Conservation (phyloP, 2,329 filamentous ascomycete genomes). For the Fusarium keratoplasticum region DNA sequence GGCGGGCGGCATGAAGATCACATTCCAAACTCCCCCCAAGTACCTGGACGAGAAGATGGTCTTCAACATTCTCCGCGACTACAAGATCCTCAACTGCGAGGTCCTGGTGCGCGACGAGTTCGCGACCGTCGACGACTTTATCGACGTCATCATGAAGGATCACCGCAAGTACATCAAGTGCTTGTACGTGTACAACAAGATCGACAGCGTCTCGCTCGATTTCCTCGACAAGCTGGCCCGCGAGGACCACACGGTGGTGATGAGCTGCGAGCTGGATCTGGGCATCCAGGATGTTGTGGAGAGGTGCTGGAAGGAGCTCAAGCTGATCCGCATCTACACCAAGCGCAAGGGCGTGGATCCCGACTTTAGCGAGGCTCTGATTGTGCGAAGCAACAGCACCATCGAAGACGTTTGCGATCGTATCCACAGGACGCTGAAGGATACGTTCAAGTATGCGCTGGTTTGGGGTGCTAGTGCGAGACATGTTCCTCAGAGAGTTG, state of each 20-base stretch:
- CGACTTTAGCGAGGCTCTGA: constrained; percentile 89
- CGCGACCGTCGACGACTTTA: constrained; percentile 96
- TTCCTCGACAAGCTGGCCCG: constrained; percentile 92
- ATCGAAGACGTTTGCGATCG: constrained; percentile 98
- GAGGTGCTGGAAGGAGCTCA: constrained; percentile 92
- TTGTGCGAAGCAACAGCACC: constrained; percentile 86
- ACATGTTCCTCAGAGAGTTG: constrained; percentile 94
- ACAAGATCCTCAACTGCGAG: constrained; percentile 98
- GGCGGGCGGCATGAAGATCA: constrained; percentile 98
- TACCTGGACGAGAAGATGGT: constrained; percentile 97
- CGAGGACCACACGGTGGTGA: constrained; percentile 94
- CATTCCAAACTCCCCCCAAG: constrained; percentile 90
- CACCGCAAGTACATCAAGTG: constrained; percentile 97
- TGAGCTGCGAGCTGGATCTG: constrained; percentile 96
- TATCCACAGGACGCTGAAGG: constrained; percentile 93
- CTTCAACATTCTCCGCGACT: constrained; percentile 96
- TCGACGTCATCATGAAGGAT: constrained; percentile 99
- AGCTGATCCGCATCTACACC: constrained; percentile 92
- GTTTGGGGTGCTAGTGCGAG: constrained; percentile 98
- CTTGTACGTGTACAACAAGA: constrained; percentile 99
- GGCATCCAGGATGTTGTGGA: constrained; percentile 95
- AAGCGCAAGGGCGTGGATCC: constrained; percentile 95
- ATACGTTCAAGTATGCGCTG: constrained; percentile 98
- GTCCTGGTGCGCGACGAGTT: constrained; percentile 95
- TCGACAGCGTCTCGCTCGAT: constrained; percentile 93